Base-by-base conservation (phyloP, 2,329 filamentous ascomycete species). In the Graphiopsis chlorocephala region DNA sequence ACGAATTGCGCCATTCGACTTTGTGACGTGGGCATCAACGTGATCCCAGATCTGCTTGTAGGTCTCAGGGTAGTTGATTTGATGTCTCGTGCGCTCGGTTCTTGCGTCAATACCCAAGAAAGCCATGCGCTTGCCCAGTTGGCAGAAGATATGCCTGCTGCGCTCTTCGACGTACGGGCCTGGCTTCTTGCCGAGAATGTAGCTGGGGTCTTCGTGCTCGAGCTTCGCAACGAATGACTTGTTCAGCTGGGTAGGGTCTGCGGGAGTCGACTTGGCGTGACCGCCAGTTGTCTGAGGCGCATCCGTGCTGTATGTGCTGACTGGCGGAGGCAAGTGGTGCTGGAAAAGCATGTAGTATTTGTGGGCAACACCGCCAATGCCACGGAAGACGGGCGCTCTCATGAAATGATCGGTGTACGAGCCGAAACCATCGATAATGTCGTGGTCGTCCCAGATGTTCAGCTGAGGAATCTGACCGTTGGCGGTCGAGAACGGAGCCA, bases 221-320 rank as follows among this genome's bases (percentile, higher is more conserved):
- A 76, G 78, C 25, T 83, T 80, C 72, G 86, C 80, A 2, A 97
- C 92, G 74, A 86, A 97, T 0, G 89, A 89, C 68, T 93, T 83
- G 69, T 89, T 82, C 31, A 92, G 79, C 77, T 97, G 93, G 31
- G 85, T 84, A 1, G 88, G 85, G 71, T 96, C 91, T 2, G 86
- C 80, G 10, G 84, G 84, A 38, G 86, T 82, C 4, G 78, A 79
- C 45, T 68, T 65, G 78, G 74, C 74, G 10, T 70, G 68, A 68
- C 76, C 63, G 68, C 77, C 78, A 0, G 81, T 85, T 0, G 85
- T 87, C 67, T 83, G 78, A 0, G 85, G 83, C 3, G 84, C 81
- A 83, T 90, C 90, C 1, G 91, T 91, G 2, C 92, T 97, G 76
- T 89, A 97, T 0, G 93, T 97, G 31, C 91, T 93, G 67, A 85